Evolutionary conservation across 495 filamentous ascomycete genomes (phyloP).

Genomic region (Penicillium flavigenum): DNA sequence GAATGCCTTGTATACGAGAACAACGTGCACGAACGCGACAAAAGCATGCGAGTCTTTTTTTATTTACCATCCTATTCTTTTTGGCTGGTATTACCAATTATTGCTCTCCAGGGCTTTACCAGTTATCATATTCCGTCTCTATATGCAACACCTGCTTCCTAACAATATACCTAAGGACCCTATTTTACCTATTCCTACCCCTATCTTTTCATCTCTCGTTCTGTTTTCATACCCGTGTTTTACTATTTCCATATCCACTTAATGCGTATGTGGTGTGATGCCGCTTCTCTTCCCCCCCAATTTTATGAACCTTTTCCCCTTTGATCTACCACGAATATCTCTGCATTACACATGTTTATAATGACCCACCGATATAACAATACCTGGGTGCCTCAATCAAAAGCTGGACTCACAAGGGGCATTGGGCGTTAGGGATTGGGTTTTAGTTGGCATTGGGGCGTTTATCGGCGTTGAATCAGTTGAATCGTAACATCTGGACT

Average conservation of each 20-base stretch:
- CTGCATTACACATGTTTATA: neutral
- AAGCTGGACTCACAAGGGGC: neutral
- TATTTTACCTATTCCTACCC: neutral
- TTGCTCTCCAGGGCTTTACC: neutral
- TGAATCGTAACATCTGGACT: neutral
- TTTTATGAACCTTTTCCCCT: neutral
- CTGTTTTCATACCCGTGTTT: neutral
- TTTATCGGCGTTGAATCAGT: neutral
- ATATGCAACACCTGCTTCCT: neutral
- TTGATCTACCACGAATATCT: neutral
- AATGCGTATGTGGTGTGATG: neutral
- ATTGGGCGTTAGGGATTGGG: neutral
- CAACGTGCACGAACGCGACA: neutral
- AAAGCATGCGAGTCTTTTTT: neutral
- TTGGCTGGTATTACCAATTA: neutral
- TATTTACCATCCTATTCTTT: neutral
- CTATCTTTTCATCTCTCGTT: neutral
- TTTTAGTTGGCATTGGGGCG: neutral
- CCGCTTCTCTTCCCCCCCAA: neutral
- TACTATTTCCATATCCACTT: neutral
- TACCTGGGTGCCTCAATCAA: neutral
- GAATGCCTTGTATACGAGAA: neutral
- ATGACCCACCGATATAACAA: neutral
- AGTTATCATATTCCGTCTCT: neutral
- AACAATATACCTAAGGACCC: neutral